Evolutionary conservation across 164 flowering plant genomes (phyloP).

Genomic region (Liriodendron chinense): DNA sequence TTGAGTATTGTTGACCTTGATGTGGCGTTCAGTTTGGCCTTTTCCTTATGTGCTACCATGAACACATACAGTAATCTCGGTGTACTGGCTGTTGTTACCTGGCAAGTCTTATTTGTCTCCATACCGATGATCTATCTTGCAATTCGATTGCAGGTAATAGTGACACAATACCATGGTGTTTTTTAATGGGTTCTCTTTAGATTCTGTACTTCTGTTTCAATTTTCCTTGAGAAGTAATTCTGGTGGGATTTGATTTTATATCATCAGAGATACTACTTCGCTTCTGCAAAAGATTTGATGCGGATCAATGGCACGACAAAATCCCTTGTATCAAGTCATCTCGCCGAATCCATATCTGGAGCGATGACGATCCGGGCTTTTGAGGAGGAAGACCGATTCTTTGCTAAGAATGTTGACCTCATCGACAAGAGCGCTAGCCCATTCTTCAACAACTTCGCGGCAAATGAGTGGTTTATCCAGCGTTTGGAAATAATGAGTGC

Average conservation of each 20-base stretch:
- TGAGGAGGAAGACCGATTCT: slow-evolving; percentile 53
- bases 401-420: slow-evolving; percentile 40
- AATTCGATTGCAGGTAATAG: slow-evolving; percentile 58
- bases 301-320: slow-evolving; percentile 70
- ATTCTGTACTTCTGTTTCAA: not conserved
- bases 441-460: slow-evolving; percentile 62
- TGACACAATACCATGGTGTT: not conserved
- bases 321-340: slow-evolving; percentile 52
- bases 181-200: not conserved
- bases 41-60: slow-evolving; percentile 40
- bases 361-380: slow-evolving; percentile 71
- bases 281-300: slow-evolving; percentile 76
- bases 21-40: slow-evolving; percentile 38
- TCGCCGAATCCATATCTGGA: slow-evolving; percentile 69
- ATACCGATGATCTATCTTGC: slow-evolving; percentile 52
- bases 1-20: slow-evolving; percentile 66
- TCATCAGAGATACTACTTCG: slow-evolving; percentile 60
- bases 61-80: slow-evolving; percentile 39
- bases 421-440: slow-evolving; percentile 70
- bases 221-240: not conserved
- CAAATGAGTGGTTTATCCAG: slow-evolving; percentile 80
- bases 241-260: not conserved
- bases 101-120: slow-evolving; percentile 66
- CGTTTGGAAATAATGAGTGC: slow-evolving; percentile 70
- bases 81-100: slow-evolving; percentile 57